A percentile compares a stretch with the other conserved stretches of the same genome.
These are phyloP conservation scores for Paraurostyla sp. DNA, from an alignment of 73 alveolate genomes.

Conservation along the genomic window DNA sequence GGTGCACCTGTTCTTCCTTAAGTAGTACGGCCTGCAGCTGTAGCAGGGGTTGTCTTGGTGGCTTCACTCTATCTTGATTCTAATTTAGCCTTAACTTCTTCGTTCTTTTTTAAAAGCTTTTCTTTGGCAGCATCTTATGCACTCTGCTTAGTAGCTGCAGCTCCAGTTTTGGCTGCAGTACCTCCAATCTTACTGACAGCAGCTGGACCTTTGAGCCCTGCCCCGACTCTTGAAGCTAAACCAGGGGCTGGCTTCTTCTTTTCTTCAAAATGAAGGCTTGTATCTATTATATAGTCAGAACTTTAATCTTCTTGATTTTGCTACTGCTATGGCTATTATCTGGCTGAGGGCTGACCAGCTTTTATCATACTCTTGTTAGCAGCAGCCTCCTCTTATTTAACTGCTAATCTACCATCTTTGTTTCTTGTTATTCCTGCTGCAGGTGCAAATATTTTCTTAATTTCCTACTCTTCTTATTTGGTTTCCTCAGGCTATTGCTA, in stretches of 20 bases:
- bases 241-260: conserved; percentile 6
- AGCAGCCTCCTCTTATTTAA: not conserved
- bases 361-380: too few species aligned
- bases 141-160: conserved; percentile 37
- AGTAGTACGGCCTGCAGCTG: not conserved
- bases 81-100: conserved; percentile 30
- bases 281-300: not conserved
- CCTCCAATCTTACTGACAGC: too few species aligned
- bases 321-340: too few species aligned
- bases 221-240: conserved; percentile 1
- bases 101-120: conserved; percentile 15
- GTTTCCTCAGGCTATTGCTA: not conserved
- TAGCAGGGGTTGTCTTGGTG: conserved; percentile 1
- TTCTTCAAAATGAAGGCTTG: not conserved
- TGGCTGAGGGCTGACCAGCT: too few species aligned
- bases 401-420: conserved; percentile 36
- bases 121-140: conserved; percentile 25
- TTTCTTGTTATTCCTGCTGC: conserved; percentile 35
- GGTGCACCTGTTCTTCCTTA: conserved; percentile 52
- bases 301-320: not conserved
- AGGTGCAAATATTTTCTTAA: conserved; percentile 54
- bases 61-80: conserved; percentile 24
- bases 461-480: too few species aligned
- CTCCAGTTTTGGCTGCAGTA: conserved; percentile 46
- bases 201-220: conserved; percentile 39